Conservation (phyloP, 116 monocot genomes). For the Trichopus zeylanicus region DNA sequence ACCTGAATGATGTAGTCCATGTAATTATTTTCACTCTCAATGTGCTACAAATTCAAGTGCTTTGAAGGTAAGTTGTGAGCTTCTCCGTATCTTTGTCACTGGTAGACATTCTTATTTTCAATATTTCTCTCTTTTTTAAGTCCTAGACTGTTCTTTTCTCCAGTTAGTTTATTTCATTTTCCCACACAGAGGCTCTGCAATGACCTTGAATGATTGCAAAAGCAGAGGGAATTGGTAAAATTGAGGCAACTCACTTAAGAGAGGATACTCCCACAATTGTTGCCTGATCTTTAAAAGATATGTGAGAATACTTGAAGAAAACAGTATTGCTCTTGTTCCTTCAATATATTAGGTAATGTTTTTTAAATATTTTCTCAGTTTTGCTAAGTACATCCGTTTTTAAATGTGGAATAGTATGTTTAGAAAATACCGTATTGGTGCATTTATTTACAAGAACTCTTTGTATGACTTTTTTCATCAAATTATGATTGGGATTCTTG, state of each 20-base stretch:
- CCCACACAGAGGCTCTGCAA: conserved; percentile 70
- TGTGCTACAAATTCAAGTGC: conserved; percentile 67
- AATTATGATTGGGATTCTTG: no score
- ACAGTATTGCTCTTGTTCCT: neutral
- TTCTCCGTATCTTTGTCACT: conserved; percentile 73
- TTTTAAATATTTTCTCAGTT: neutral
- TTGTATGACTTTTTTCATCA: no score
- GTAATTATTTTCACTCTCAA: conserved; percentile 4
- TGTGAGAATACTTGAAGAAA: neutral
- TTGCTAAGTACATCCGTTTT: no score
- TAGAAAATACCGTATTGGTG: no score
- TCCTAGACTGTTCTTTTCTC: neutral
- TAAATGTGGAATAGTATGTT: no score
- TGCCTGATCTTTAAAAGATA: conserved; percentile 69
- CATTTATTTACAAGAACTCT: no score
- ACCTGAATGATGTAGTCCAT: no score
- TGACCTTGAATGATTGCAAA: conserved; percentile 78
- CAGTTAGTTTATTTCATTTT: neutral
- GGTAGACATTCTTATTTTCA: conserved; percentile 28
- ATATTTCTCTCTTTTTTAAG: neutral
- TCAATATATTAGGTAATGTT: neutral
- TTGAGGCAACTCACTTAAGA: conserved; percentile 93
- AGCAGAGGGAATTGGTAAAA: conserved; percentile 64
- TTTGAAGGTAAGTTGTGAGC: conserved; percentile 84
- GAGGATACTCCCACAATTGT: conserved; percentile 83